These are phyloP conservation scores for Magnusiomyces tetraspermus DNA, from an alignment of 1,139 yeast genomes.

Conservation along the genomic window DNA sequence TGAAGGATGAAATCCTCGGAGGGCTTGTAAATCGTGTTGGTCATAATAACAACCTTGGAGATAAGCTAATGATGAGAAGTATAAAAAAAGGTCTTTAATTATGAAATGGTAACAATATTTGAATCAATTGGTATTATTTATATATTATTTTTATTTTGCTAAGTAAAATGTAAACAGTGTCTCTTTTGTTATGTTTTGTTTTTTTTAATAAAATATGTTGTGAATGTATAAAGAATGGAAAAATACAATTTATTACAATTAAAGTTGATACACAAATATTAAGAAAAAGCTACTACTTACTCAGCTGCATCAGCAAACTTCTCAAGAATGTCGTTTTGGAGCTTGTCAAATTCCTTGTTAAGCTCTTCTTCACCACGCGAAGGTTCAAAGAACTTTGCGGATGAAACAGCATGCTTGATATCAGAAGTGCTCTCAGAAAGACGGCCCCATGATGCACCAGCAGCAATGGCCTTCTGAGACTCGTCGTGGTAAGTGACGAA, in stretches of 20 bases:
- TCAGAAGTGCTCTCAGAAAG: slow-evolving; percentile 80
- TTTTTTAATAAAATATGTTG: no score
- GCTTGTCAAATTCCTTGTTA: slow-evolving; percentile 63
- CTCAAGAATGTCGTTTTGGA: slow-evolving; percentile 69
- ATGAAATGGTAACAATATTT: no score
- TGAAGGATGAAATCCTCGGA: neutral
- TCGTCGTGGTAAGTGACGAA: slow-evolving; percentile 87
- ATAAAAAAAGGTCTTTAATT: no score
- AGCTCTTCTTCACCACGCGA: slow-evolving; percentile 77
- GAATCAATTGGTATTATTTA: no score
- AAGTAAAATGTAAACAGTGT: no score
- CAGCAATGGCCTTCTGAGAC: slow-evolving; percentile 92
- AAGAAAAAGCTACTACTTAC: slow-evolving; percentile 35
- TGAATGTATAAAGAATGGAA: no score
- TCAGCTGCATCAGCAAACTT: slow-evolving; percentile 94
- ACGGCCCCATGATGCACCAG: slow-evolving; percentile 93
- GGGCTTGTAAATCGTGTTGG: neutral
- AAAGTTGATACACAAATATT: neutral
- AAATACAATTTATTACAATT: neutral
- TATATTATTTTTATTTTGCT: no score
- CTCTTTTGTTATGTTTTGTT: no score
- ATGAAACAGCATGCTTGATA: slow-evolving; percentile 85
- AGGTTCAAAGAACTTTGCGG: slow-evolving; percentile 94
- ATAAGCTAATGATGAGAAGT: neutral
- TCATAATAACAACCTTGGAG: neutral